Evolutionary conservation across 2,329 filamentous ascomycete species (phyloP), one percentile per base, ranked within the genome.

Genomic region (Colletotrichum falcatum): DNA sequence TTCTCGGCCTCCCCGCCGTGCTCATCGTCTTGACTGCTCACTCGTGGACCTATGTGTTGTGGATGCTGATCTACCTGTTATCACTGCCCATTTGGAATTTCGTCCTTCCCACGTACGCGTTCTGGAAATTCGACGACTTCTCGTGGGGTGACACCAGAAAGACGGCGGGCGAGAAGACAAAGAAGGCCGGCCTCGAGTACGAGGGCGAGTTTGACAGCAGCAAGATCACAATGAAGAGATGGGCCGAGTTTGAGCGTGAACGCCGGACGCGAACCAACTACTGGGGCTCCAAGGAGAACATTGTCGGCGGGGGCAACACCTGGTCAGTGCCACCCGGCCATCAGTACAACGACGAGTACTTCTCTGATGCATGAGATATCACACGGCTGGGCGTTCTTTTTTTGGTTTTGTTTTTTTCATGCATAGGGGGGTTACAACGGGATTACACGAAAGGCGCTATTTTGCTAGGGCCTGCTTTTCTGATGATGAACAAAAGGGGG

Each of bases 71-170:
- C 81, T 99, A 99, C 81, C 89, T 99, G 23, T 64, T 95, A 55
- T 97, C 96, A 1, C 89, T 99, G 1, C 97, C 97, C 0, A 88
- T 99, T 68, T 99, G 96, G 96, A 99, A 99, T 82, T 97, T 99
- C 80, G 87, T 99, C 46, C 90, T 99, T 11, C 96, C 96, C 0
- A 89, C 90, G 9, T 99, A 99, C 79, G 92, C 96, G 3, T 99
- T 95, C 86, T 99, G 96, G 96, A 98, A 99, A 84, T 99, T 99
- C 80, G 96, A 99, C 80, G 96, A 99, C 84, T 99, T 99, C 86
- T 97, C 93, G 67, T 99, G 96, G 96, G 96, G 96, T 77, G 97
- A 99, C 74, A 99, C 96, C 65, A 90, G 96, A 72, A 97, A 98
- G 89, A 97, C 95, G 49, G 93, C 91, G 0, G 95, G 95, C 35